phyloP scores from a whole-genome alignment of 1,284 basidiomycete species.

The Trametes pubescens region DNA sequence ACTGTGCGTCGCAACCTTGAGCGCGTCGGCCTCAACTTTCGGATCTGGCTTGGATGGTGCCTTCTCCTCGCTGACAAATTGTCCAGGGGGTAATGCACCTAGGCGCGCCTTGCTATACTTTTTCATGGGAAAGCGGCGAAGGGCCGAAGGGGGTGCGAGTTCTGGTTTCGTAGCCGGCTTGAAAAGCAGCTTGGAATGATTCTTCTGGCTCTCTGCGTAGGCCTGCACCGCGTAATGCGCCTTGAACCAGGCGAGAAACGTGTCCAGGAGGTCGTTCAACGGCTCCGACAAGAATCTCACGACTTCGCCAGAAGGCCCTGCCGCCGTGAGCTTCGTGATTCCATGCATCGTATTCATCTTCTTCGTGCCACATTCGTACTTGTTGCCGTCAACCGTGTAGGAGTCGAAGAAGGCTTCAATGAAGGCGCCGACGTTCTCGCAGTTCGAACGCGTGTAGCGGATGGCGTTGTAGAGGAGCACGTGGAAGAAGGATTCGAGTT shows the following conservation, averaged over 20 bases:
- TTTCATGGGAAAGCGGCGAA: too few relatives aligned
- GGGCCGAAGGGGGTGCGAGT: too few relatives aligned
- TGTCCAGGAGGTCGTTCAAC: slow-evolving; percentile 3
- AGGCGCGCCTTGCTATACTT: too few relatives aligned
- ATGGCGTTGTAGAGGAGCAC: slow-evolving; percentile 23
- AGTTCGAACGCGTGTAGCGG: slow-evolving; percentile 16
- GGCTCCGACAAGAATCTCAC: slow-evolving; percentile 1
- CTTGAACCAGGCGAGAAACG: slow-evolving; percentile 14
- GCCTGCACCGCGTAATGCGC: slow-evolving; percentile 10
- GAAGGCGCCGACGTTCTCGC: slow-evolving; percentile 3
- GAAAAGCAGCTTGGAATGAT: background rate
- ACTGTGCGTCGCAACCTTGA: too few relatives aligned
- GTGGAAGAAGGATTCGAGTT: slow-evolving; percentile 27
- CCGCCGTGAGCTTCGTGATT: background rate
- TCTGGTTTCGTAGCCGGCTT: too few relatives aligned
- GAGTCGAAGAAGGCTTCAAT: slow-evolving; percentile 22
- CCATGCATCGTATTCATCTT: too few relatives aligned
- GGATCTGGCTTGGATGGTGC: too few relatives aligned
- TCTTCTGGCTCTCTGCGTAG: background rate
- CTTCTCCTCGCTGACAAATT: too few relatives aligned
- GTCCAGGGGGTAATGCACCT: too few relatives aligned
- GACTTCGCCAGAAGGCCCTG: background rate
- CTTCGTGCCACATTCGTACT: background rate
- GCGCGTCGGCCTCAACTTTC: too few relatives aligned
- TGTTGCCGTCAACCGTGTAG: background rate